Base-by-base conservation (phyloP, 257 asterid genomes). In the Solanum rostratum region DNA sequence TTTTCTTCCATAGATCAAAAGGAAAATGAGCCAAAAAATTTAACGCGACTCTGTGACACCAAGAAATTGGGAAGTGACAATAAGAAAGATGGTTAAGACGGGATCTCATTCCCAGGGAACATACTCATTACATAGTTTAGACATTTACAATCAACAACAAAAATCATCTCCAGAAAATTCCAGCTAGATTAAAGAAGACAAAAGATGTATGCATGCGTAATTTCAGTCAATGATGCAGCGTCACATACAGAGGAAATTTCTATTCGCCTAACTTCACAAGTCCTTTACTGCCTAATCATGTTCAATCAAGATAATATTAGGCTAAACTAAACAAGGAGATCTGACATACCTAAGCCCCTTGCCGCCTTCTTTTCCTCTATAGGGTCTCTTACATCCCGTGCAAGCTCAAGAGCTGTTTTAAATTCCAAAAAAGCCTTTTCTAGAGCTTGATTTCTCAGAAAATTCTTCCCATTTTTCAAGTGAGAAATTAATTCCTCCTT, bases 331-430 rank as follows among this genome's bases (percentile, higher is more conserved):
- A 43, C 60, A 19, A 29, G 30, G 29, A 85, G 66, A 60, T 24
- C 46, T 62, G 79, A 80, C 70, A 43, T 91, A 97, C 99, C 99
- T 92, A 97, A 90, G 33, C 99, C 99, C 89, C 99, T 91, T 60
- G 98, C 97, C 80, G 99, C 99, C 90, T 97, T 97, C 92, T 94
- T 97, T 89, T 95, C 98, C 94, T 95, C 97, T 16, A 88, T 91
- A 52, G 97, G 93, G 80, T 95, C 98, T 86, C 90, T 88, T 24
- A 95, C 88, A 84, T 89, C 89, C 90, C 90, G 94, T 8, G 99
- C 97, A 86, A 95, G 93, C 85, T 92, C 96, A 80, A 97, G 94
- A 13, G 98, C 99, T 20, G 86, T 33, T 92, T 93, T 94, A 91
- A 97, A 97, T 90, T 95, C 99, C 27, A 85, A 80, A 84, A 88